phyloP scores from a whole-genome alignment of 2,329 filamentous ascomycete genomes.

The Scedosporium boydii region DNA sequence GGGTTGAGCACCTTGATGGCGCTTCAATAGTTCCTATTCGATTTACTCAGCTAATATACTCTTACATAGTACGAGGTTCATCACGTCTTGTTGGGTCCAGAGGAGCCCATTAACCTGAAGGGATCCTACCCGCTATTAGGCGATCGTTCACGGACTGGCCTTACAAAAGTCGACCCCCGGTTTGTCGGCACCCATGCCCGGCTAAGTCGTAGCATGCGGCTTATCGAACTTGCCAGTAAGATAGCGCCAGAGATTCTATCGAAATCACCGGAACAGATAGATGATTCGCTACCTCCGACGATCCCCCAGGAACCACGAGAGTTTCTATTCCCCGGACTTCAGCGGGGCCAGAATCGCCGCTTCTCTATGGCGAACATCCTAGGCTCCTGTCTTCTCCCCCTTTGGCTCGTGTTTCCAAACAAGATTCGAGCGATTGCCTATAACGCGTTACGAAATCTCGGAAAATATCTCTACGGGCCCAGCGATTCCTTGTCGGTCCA shows the following conservation, averaged over 20 bases:
- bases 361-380: background rate
- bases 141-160: slow-evolving; percentile 12
- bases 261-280: background rate
- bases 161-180: slow-evolving; percentile 17
- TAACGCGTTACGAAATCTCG: background rate
- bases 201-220: slow-evolving; percentile 16
- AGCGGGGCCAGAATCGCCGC: too few species aligned
- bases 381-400: background rate
- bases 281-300: background rate
- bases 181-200: slow-evolving; percentile 20
- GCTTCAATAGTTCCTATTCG: background rate
- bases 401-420: background rate
- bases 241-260: slow-evolving; percentile 3
- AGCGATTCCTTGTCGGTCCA: background rate
- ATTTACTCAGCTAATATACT: background rate
- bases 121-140: background rate
- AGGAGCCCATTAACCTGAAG: background rate
- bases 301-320: background rate
- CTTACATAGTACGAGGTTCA: background rate
- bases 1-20: background rate
- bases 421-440: background rate
- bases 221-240: slow-evolving; percentile 13
- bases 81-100: background rate
- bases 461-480: background rate
- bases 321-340: too few species aligned